Evolutionary conservation across 768 basidiomycete species (phyloP).

Genomic region (Rhodotorula diobovata): DNA sequence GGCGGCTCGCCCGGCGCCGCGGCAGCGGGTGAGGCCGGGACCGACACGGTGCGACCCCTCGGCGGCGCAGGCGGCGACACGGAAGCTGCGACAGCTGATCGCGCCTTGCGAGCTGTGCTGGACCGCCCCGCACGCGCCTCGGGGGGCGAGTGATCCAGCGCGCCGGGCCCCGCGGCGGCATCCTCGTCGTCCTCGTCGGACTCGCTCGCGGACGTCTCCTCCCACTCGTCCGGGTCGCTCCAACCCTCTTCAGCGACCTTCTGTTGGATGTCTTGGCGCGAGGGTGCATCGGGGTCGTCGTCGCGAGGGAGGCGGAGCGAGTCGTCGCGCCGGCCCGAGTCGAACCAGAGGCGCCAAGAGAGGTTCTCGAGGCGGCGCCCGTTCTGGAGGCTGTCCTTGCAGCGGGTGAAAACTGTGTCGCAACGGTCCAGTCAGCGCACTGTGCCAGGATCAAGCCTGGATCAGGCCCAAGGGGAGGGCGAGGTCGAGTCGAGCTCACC

Average conservation of each 20-base stretch:
- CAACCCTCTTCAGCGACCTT: constrained; percentile 7
- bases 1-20: not conserved
- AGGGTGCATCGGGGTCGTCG: not conserved
- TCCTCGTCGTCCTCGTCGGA: not conserved
- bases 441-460: not conserved
- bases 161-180: not conserved
- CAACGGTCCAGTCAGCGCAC: not conserved
- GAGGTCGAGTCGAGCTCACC: not conserved
- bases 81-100: not conserved
- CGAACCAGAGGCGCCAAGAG: constrained; percentile 76
- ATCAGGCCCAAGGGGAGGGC: no score
- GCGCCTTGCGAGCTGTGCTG: not conserved
- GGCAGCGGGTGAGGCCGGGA: constrained; percentile 5
- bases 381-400: constrained; percentile 70
- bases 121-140: not conserved
- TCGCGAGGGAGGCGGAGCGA: not conserved
- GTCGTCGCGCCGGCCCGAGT: constrained; percentile 13
- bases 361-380: constrained; percentile 81
- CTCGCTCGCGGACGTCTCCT: constrained; percentile 21
- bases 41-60: constrained; percentile 20
- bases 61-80: not conserved
- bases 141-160: no score
- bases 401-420: constrained; percentile 72
- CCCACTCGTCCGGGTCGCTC: constrained; percentile 37
- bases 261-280: not conserved